A percentile compares a stretch with the other conserved stretches of the same genome.
Conservation (phyloP, 2,329 filamentous ascomycete species). For the Zalaria obscura region DNA sequence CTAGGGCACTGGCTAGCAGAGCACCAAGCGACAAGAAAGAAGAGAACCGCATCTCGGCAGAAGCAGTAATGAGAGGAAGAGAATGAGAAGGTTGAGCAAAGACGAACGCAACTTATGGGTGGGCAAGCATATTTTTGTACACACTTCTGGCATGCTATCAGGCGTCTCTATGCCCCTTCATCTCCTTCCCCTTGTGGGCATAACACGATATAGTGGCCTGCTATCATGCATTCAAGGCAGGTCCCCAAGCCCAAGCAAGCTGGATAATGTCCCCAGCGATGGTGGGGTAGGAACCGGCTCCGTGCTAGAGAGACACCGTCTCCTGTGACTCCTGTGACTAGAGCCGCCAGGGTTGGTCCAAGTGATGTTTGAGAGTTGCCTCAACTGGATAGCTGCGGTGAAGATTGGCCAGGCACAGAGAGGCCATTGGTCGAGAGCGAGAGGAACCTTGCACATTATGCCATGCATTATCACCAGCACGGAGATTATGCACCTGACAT, state of each 20-base stretch:
- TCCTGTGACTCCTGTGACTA: no score
- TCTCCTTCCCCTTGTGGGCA: not conserved
- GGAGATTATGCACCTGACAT: not conserved
- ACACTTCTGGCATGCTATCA: not conserved
- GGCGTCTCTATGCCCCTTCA: not conserved
- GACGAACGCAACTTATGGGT: not conserved
- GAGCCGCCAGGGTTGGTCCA: no score
- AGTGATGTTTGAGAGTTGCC: no score
- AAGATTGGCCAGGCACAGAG: no score
- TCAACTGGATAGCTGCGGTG: no score
- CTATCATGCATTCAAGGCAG: not conserved
- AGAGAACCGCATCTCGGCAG: constrained; percentile 10
- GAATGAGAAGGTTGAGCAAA: not conserved
- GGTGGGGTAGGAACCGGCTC: no score
- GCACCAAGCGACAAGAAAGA: constrained; percentile 7
- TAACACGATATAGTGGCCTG: not conserved
- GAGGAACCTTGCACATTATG: not conserved
- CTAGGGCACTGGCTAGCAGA: constrained; percentile 7
- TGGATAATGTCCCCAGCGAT: no score
- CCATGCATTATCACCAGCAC: not conserved
- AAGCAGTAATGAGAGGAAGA: not conserved
- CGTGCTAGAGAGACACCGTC: no score
- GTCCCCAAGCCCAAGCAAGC: not conserved
- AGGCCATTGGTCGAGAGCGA: not conserved
- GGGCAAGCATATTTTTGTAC: not conserved